phyloP scores from a whole-genome alignment of 2,329 filamentous ascomycete genomes.

The Corynespora cassiicola region DNA sequence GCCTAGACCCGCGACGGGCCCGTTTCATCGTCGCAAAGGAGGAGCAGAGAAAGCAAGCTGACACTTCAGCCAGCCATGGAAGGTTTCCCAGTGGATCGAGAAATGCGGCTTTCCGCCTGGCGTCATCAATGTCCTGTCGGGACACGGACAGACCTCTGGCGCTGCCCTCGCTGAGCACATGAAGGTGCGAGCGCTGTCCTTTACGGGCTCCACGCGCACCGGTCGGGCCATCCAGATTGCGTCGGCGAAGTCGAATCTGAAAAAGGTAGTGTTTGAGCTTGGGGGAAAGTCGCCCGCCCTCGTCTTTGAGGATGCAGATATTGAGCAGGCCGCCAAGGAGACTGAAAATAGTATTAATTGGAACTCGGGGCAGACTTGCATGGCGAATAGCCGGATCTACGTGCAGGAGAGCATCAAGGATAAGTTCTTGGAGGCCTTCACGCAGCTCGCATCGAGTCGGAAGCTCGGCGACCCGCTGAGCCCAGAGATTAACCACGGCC shows the following conservation, averaged over 20 bases:
- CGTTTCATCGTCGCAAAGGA: constrained; percentile 78
- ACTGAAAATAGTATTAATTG: constrained; percentile 56
- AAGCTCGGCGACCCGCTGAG: constrained; percentile 26
- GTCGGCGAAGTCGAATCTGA: constrained; percentile 79
- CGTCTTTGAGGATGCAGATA: constrained; percentile 77
- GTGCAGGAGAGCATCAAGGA: constrained; percentile 60
- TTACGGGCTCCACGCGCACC: constrained; percentile 83
- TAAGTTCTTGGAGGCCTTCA: constrained; percentile 31
- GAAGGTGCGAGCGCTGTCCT: constrained; percentile 80
- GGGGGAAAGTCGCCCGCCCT: constrained; percentile 86
- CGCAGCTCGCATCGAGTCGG: constrained; percentile 16
- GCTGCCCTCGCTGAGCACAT: constrained; percentile 79
- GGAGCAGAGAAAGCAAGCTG: constrained; percentile 67
- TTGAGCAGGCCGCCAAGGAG: constrained; percentile 72
- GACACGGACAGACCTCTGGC: constrained; percentile 76
- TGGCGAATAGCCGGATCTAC: constrained; percentile 64
- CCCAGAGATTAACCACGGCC: constrained; percentile 26
- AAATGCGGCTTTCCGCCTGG: constrained; percentile 81
- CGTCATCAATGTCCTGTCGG: constrained; percentile 81
- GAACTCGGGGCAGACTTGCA: constrained; percentile 65
- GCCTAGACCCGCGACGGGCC: constrained; percentile 51
- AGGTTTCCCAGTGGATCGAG: constrained; percentile 76
- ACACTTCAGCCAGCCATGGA: constrained; percentile 81
- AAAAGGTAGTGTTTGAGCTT: constrained; percentile 84
- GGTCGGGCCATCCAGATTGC: constrained; percentile 79